Base-by-base conservation (phyloP, 1,284 basidiomycete species). In the Boletus holoroseus region DNA sequence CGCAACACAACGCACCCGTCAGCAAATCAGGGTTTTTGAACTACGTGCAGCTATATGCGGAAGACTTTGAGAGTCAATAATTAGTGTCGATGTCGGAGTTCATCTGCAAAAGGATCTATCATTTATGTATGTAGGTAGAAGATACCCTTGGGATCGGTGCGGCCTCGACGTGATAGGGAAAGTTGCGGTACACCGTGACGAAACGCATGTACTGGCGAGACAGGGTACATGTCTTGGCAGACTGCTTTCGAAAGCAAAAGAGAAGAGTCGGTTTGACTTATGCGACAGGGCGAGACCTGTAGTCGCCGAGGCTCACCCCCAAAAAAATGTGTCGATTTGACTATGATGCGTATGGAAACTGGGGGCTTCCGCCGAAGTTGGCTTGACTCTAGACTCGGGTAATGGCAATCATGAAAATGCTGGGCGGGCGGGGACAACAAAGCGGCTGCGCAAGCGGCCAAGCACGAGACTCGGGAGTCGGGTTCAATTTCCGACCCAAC, bases 21-120 rank as follows among this genome's bases (percentile, higher is more conserved):
- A 68, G 63, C 15, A 68, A 67, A 57, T 52, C 60, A 3, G 67
- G 66, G 15, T 66, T 67, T 47, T 43, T 66, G 18, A 54, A 62
- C 38, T 69, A 69, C 31, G 64, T 68, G 6, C 64, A 66, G 13
- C 49, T 69, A 20, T 53, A 58, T 18, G 55, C 55, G 0, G 64
- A 66, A 40, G 67, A 69, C 31, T 68, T 65, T 49, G 58, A 62
- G 36, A 34, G 28, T 39, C 40, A 39, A 22, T 60, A 7, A 47
- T 28, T 7, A 11, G 5, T 13, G n/a, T 28, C 15, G 6, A 41
- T 7, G n/a, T 37, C 3, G 15, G 53, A 7, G 13, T 45, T 47
- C 7, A 5, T 45, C 32, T 36, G 12, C 5, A 18, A 20, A 41
- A n/a, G 31, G 12, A 31, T n/a, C n/a, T 8, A 8, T 20, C 16